Conservation (phyloP, 2,329 filamentous ascomycete species). For the Phialophora macrospora region DNA sequence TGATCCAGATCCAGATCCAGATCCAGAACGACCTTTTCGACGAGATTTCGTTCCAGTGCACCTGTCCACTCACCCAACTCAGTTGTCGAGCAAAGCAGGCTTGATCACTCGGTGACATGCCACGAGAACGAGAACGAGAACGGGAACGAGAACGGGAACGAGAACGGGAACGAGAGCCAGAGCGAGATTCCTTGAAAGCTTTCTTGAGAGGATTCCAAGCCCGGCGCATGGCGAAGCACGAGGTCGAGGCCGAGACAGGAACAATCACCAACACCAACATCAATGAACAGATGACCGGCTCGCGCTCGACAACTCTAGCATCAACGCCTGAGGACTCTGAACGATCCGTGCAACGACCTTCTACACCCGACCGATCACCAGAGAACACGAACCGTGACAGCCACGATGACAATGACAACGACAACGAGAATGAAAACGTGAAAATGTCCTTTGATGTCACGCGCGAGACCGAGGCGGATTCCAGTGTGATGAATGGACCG, state of each 20-base stretch:
- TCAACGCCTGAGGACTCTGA: neutral
- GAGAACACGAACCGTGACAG: too few relatives aligned
- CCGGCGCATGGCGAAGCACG: neutral
- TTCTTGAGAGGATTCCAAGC: neutral
- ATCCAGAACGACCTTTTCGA: too few relatives aligned
- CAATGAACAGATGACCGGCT: neutral
- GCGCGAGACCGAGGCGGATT: neutral
- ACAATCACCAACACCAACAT: neutral
- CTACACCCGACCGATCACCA: neutral
- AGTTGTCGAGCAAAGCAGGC: neutral
- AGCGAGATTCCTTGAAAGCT: neutral
- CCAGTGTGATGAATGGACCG: neutral
- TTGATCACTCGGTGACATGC: neutral
- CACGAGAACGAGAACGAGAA: neutral
- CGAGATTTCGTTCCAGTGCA: too few relatives aligned
- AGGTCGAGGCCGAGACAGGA: neutral
- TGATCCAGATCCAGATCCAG: too few relatives aligned
- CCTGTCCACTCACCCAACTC: neutral
- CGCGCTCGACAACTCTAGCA: neutral
- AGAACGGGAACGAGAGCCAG: neutral
- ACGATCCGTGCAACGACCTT: neutral
- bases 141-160: too few relatives aligned
- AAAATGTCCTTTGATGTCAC: neutral
- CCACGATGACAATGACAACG: neutral
- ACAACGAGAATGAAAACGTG: neutral